Percentiles rank a stretch among this genome's conserved stretches.
Evolutionary conservation across 164 flowering plant genomes (phyloP).

Genomic region (Sedum album): DNA sequence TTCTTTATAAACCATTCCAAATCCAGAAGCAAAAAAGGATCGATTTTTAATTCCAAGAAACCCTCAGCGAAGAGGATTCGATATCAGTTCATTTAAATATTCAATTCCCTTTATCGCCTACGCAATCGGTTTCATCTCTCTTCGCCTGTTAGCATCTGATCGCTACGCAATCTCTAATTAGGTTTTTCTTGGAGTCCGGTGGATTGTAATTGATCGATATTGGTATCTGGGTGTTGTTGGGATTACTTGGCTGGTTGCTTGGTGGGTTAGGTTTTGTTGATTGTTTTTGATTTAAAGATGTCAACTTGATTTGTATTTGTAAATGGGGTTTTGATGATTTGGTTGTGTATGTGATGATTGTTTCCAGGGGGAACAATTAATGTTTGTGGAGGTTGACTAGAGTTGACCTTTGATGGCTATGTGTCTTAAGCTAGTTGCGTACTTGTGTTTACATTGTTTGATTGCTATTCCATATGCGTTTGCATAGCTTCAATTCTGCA

Average conservation of each 20-base stretch:
- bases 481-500: no score
- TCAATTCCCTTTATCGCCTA: constrained; percentile 16
- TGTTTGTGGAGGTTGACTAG: neutral
- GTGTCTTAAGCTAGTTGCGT: neutral
- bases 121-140: constrained; percentile 18
- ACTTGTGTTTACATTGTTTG: neutral
- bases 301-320: constrained; percentile 1
- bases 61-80: neutral
- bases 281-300: neutral
- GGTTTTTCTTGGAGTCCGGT: neutral
- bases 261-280: constrained; percentile 11
- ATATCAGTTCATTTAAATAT: neutral
- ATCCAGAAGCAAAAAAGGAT: neutral
- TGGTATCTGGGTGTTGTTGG: constrained; percentile 10
- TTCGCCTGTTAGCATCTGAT: neutral
- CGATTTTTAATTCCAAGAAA: neutral
- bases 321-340: neutral
- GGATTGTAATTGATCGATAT: neutral
- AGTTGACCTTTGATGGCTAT: neutral
- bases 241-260: neutral
- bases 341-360: neutral
- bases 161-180: neutral
- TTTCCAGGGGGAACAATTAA: no score
- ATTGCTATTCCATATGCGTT: no score
- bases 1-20: neutral